phyloP scores from a whole-genome alignment of 2,329 filamentous ascomycete genomes.

The Fusarium coffeatum region DNA sequence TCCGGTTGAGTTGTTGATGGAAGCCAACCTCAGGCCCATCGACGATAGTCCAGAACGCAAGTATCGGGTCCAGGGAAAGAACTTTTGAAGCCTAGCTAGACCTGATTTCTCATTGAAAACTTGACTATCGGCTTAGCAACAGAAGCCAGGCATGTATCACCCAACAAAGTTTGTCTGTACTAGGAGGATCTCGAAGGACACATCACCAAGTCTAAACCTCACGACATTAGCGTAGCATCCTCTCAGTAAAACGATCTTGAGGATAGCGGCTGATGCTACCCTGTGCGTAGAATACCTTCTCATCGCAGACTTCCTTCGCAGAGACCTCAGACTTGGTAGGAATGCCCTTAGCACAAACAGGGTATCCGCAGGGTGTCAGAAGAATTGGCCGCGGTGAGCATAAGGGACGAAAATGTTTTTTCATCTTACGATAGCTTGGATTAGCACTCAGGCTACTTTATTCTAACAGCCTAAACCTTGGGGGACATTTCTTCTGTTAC shows the following conservation, averaged over 20 bases:
- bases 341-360: background rate
- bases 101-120: too few relatives aligned
- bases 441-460: too few relatives aligned
- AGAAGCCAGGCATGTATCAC: background rate
- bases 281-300: background rate
- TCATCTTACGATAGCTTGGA: too few relatives aligned
- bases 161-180: background rate
- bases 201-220: background rate
- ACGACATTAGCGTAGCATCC: too few relatives aligned
- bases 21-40: background rate
- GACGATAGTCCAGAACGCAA: background rate
- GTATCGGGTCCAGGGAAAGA: background rate
- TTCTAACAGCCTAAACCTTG: too few relatives aligned
- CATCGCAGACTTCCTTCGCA: fast-evolving
- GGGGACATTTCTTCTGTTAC: too few relatives aligned
- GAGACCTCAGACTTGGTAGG: background rate
- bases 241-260: background rate
- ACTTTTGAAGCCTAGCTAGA: background rate
- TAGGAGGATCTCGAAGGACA: background rate
- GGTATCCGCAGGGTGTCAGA: too few relatives aligned
- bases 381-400: too few relatives aligned
- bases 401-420: too few relatives aligned
- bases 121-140: background rate
- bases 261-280: fast-evolving
- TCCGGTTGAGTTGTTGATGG: background rate